Evolutionary conservation across 2,329 filamentous ascomycete species (phyloP).

Genomic region (Eutypa lata): DNA sequence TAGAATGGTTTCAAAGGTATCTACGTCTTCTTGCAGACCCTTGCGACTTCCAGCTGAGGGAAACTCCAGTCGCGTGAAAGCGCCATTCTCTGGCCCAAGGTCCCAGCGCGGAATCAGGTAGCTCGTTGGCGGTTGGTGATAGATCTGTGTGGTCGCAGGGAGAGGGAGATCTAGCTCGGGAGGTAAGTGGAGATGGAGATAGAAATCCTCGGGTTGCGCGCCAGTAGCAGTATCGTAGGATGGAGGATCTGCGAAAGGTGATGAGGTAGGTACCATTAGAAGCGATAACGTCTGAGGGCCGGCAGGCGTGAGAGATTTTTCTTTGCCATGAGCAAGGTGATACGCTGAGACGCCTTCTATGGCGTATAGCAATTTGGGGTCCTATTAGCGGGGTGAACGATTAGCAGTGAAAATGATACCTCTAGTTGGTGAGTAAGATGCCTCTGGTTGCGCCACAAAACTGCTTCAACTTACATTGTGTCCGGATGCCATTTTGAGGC

Average conservation of each 20-base stretch:
- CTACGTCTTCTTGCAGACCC: slow-evolving; percentile 83
- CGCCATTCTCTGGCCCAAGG: slow-evolving; percentile 79
- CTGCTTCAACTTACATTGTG: slow-evolving; percentile 36
- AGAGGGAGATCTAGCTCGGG: slow-evolving; percentile 92
- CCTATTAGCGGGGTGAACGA: slow-evolving; percentile 32
- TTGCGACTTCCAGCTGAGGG: slow-evolving; percentile 67
- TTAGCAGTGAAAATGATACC: slow-evolving; percentile 4
- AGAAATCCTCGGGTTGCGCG: slow-evolving; percentile 83
- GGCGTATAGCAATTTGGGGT: slow-evolving; percentile 65
- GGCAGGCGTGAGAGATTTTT: slow-evolving; percentile 76
- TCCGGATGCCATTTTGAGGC: slow-evolving; percentile 40
- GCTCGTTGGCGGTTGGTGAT: slow-evolving; percentile 87
- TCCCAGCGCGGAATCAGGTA: slow-evolving; percentile 97
- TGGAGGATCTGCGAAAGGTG: slow-evolving; percentile 58
- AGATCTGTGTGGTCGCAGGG: slow-evolving; percentile 94
- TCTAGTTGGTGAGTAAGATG: slow-evolving; percentile 1
- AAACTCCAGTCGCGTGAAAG: slow-evolving; percentile 92
- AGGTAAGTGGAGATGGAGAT: slow-evolving; percentile 90
- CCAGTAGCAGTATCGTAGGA: slow-evolving; percentile 51
- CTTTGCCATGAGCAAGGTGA: slow-evolving; percentile 84
- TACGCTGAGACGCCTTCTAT: slow-evolving; percentile 87
- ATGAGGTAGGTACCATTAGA: slow-evolving; percentile 91
- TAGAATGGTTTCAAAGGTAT: slow-evolving; percentile 95
- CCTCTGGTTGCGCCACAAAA: slow-evolving; percentile 1
- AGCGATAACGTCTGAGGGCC: slow-evolving; percentile 89